Evolutionary conservation across 768 basidiomycete genomes (phyloP), one percentile per base, ranked within the genome.

Genomic region (Phaffia tasmanica): DNA sequence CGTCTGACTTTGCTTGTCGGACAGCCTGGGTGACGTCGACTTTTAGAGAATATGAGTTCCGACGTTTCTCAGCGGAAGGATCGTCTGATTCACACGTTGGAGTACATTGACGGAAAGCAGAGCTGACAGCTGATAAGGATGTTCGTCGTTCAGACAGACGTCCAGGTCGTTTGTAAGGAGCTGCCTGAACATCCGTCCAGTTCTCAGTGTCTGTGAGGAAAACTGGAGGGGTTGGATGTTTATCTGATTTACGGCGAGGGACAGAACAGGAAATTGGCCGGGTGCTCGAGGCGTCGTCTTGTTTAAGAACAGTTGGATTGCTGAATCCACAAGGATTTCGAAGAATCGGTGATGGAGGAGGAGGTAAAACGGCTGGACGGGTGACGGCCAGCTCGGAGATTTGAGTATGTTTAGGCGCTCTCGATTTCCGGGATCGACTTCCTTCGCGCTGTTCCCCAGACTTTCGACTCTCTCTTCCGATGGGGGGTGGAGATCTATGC

Each of bases 131-230:
- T n/a, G 57, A 58, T 32, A 58, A 46, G 15, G 57, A 58, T 9
- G 57, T 46, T 58, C 57, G 57, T 58, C 57, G 11, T 21, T 58
- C 57, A 46, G 30, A 29, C 15, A 25, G 47, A 5, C 32, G 47
- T 58, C 25, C 57, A 7, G 32, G 9, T 0, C 57, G 57, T 1
- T n/a, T n/a, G 57, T 32, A 6, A 35, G 57, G 57, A 0, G 57
- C 32, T 11, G 57, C 32, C n/a, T n/a, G 57, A 30, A 58, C 16
- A 7, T 30, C 15, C 2, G 32, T 42, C 21, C 32, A 29, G 21
- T 53, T 51, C 27, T 65, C 64, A 25, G 35, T 54, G 29, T 66
- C 65, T 57, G 65, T 53, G 48, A 66, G 25, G 25, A 60, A 66
- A 23, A 54, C 57, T 23, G 65, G 58, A 15, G 65, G 49, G 21